These are phyloP conservation scores for Rhodotorula graminis DNA, from an alignment of 768 basidiomycete species.

Conservation along the genomic window DNA sequence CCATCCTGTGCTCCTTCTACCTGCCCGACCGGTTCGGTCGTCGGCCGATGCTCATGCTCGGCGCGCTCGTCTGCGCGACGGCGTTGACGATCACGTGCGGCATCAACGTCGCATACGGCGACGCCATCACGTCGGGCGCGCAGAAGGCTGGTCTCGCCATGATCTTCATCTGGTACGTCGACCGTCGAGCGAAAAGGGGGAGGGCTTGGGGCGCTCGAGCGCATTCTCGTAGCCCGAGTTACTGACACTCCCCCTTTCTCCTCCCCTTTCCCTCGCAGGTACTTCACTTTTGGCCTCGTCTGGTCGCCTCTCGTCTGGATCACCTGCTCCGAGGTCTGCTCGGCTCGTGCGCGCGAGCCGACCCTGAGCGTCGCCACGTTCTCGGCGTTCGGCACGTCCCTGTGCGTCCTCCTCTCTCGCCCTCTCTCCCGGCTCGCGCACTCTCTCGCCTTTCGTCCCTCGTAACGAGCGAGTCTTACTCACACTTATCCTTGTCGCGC, in stretches of 20 bases:
- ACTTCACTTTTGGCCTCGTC: slow-evolving; percentile 31
- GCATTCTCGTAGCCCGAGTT: no score
- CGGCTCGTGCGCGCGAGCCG: slow-evolving; percentile 36
- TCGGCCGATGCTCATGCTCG: slow-evolving; percentile 23
- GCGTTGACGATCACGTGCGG: slow-evolving; percentile 22
- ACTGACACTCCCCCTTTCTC: not conserved
- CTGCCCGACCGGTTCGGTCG: slow-evolving; percentile 30
- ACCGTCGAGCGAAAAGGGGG: no score
- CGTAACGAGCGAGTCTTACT: no score
- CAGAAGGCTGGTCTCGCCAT: slow-evolving; percentile 10
- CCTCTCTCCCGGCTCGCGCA: not conserved
- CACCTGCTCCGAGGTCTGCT: slow-evolving; percentile 36
- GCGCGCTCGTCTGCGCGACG: slow-evolving; percentile 32
- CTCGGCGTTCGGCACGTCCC: slow-evolving; percentile 28
- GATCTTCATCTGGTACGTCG: slow-evolving; percentile 18
- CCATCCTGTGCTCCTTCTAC: slow-evolving; percentile 26
- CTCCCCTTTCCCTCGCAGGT: slow-evolving; percentile 24
- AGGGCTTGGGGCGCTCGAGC: no score
- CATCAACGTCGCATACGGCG: slow-evolving; percentile 9
- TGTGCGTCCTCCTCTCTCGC: not conserved
- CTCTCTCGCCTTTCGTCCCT: not conserved
- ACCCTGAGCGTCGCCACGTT: slow-evolving; percentile 36
- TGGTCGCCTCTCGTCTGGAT: slow-evolving; percentile 39
- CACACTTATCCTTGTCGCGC: not conserved
- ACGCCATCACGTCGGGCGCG: not conserved